phyloP scores from a whole-genome alignment of 352 stramenopile species.

The Saprolegnia diclina region DNA sequence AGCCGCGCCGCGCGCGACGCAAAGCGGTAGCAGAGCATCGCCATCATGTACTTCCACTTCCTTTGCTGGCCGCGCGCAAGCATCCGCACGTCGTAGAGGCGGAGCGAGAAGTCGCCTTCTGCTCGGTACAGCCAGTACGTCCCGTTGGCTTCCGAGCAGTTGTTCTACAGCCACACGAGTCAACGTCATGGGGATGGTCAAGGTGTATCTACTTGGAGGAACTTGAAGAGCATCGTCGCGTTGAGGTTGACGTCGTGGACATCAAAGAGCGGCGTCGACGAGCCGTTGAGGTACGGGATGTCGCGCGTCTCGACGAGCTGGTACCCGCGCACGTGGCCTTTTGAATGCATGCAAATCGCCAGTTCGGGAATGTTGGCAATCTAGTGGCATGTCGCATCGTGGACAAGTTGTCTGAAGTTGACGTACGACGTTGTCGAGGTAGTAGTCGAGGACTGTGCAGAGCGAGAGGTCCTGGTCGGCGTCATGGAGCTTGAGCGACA shows the following conservation, averaged over 20 bases:
- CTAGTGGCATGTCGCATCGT: background rate
- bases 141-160: slow-evolving; percentile 73
- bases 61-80: slow-evolving; percentile 75
- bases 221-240: slow-evolving; percentile 80
- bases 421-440: slow-evolving; percentile 67
- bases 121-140: slow-evolving; percentile 82
- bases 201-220: slow-evolving; percentile 43
- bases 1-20: slow-evolving; percentile 62
- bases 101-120: slow-evolving; percentile 69
- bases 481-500: slow-evolving; percentile 79
- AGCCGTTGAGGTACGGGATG: slow-evolving; percentile 75
- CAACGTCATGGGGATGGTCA: background rate
- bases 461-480: slow-evolving; percentile 82
- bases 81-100: slow-evolving; percentile 78
- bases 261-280: slow-evolving; percentile 59
- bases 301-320: slow-evolving; percentile 77
- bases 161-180: slow-evolving; percentile 30
- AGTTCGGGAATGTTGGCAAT: slow-evolving; percentile 83
- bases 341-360: slow-evolving; percentile 83
- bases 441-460: slow-evolving; percentile 78
- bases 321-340: slow-evolving; percentile 77
- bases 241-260: slow-evolving; percentile 84
- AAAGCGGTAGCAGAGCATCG: slow-evolving; percentile 85
- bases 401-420: background rate
- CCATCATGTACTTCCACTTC: slow-evolving; percentile 90